Evolutionary conservation across 2,329 filamentous ascomycete species (phyloP).

Genomic region (Stemphylium vesicarium): DNA sequence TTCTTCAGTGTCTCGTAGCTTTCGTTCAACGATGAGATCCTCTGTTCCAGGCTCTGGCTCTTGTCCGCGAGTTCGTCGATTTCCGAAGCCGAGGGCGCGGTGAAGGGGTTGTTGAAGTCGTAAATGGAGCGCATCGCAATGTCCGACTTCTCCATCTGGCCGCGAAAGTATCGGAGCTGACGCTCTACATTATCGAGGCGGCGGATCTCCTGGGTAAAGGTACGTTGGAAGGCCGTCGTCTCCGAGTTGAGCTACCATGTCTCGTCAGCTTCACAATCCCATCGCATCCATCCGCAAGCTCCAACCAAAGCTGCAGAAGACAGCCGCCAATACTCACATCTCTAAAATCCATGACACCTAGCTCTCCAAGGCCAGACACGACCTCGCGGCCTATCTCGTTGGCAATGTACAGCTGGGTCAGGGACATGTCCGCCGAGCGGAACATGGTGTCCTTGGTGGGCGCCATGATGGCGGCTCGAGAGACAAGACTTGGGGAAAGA

Average conservation of each 20-base stretch:
- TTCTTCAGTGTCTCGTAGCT: conserved; percentile 99
- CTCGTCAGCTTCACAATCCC: conserved; percentile 29
- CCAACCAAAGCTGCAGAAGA: conserved; percentile 20
- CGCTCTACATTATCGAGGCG: conserved; percentile 97
- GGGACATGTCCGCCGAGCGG: conserved; percentile 99
- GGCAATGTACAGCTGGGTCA: conserved; percentile 99
- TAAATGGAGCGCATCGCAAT: conserved; percentile 89
- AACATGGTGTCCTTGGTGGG: conserved; percentile 86
- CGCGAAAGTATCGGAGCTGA: conserved; percentile 93
- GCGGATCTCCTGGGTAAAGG: conserved; percentile 96
- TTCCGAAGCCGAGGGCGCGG: conserved; percentile 87
- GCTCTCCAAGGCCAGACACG: conserved; percentile 92
- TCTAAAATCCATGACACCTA: conserved; percentile 95
- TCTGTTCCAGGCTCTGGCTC: conserved; percentile 89
- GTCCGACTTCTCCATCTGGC: conserved; percentile 91
- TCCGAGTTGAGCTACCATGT: conserved; percentile 81
- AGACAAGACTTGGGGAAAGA: conserved; percentile 30
- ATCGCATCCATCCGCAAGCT: conserved; percentile 25
- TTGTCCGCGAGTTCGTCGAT: conserved; percentile 96
- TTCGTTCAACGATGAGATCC: conserved; percentile 90
- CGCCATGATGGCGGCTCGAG: conserved; percentile 60
- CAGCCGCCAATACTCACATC: conserved; percentile 69
- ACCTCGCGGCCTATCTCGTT: conserved; percentile 99
- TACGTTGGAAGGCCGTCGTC: conserved; percentile 92
- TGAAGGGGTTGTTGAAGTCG: conserved; percentile 85